Evolutionary conservation across 306 rosid genomes (phyloP).

Genomic region (Macrotyloma uniflorum): DNA sequence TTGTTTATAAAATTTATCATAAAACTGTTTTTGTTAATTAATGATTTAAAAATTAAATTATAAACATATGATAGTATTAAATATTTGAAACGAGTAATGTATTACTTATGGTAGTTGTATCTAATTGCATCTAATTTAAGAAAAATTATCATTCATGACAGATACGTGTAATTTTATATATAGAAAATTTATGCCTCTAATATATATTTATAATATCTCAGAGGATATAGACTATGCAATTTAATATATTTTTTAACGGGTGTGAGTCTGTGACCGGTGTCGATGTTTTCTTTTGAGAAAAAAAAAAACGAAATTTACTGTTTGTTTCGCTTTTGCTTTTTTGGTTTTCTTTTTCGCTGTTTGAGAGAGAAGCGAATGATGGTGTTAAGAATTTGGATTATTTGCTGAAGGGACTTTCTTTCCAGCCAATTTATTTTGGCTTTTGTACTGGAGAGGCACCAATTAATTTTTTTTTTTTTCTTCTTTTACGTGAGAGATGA

Average conservation of each 20-base stretch:
- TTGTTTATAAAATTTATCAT: too few relatives aligned
- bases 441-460: not conserved
- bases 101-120: too few relatives aligned
- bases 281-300: not conserved
- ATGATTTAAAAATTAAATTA: too few relatives aligned
- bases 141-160: not conserved
- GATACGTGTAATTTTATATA: not conserved
- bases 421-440: constrained; percentile 19
- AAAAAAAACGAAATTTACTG: not conserved
- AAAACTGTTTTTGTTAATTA: too few relatives aligned
- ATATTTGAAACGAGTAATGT: too few relatives aligned
- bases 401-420: constrained; percentile 31
- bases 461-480: not conserved
- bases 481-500: not conserved
- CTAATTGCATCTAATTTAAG: too few relatives aligned
- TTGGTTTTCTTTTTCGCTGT: constrained; percentile 1
- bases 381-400: constrained; percentile 40
- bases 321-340: not conserved
- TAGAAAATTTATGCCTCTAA: too few relatives aligned
- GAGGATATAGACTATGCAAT: not conserved
- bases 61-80: too few relatives aligned
- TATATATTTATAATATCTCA: not conserved
- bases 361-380: constrained; percentile 29
- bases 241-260: constrained; percentile 15
- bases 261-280: constrained; percentile 11